Evolutionary conservation across 2,329 filamentous ascomycete genomes (phyloP), one percentile per base, ranked within the genome.

Genomic region (Drechslerella dactyloides): DNA sequence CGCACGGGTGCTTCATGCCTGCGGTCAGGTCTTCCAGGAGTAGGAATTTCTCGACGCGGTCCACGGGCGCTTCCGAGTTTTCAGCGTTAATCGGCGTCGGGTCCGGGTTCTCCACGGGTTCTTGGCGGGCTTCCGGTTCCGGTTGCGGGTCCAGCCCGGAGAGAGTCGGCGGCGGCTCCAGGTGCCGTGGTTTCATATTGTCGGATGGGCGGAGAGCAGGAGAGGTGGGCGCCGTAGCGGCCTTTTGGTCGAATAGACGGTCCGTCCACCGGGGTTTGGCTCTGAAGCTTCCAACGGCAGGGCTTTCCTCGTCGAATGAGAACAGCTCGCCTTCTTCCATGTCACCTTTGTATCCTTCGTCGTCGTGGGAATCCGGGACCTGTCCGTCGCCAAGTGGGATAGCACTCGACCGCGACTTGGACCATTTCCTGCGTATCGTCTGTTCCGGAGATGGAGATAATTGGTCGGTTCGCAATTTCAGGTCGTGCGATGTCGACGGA

Each of bases 1-100:
- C 96, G 80, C 94, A 97, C 3, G 94, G 94, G 56, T 90, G 88
- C 78, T 91, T 93, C 94, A 99, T 97, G 35, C 93, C 93, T 1
- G 93, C 90, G 0, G 94, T 99, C 53, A 99, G 84, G 78, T 99
- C 94, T 80, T 99, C 94, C 8, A 99, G 82, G 0, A 99, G 84
- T 13, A 99, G 82, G 78, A 99, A 99, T 78, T 93, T 96, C 77
- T 97, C 91, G 2, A 96, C 90, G 33, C 93, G 87, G 42, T 77
- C 76, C 4, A 74, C 74, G 81, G 82, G n/a, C 78, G 79, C 75
- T 81, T 82, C 74, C 42, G 66, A 74, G 11, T 59, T 73, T 40
- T 11, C 48, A 3, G 55, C 15, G 23, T 27, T 50, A 60, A 80
- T 80, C 7, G 77, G 23, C 33, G 70, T 74, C 5, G 73, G 74